Evolutionary conservation across 345 rosid species (phyloP).

Genomic region (Lenwebbia sp.): DNA sequence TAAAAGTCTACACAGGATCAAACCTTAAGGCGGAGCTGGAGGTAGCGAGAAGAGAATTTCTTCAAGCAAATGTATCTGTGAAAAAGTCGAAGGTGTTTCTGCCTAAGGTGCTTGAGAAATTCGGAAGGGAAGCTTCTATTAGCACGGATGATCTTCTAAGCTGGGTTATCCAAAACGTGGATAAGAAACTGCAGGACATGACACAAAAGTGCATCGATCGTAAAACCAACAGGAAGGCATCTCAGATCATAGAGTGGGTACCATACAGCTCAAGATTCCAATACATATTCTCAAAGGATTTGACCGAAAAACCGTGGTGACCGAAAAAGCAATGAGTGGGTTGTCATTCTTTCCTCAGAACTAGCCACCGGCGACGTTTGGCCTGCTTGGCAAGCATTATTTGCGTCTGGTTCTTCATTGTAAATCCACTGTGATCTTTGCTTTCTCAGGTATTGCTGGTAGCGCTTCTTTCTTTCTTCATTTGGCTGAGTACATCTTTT

Average conservation of each 20-base stretch:
- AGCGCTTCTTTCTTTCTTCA: background rate
- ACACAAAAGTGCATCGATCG: constrained; percentile 42
- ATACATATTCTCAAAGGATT: constrained; percentile 60
- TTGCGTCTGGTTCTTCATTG: background rate
- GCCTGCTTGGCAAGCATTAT: background rate
- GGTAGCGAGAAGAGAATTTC: constrained; percentile 60
- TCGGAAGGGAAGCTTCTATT: constrained; percentile 54
- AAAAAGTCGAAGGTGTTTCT: constrained; percentile 55
- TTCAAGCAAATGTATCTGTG: constrained; percentile 41
- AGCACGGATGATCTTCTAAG: constrained; percentile 43
- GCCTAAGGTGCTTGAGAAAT: constrained; percentile 64
- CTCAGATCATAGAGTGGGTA: constrained; percentile 62
- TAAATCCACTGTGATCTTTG: background rate
- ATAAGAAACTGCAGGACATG: constrained; percentile 46
- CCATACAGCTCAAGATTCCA: constrained; percentile 68
- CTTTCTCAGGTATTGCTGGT: background rate
- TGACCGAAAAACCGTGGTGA: constrained; percentile 53
- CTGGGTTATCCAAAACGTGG: constrained; percentile 49
- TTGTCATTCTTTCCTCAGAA: background rate
- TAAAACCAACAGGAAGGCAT: constrained; percentile 38
- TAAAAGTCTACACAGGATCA: constrained; percentile 59
- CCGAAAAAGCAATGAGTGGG: constrained; percentile 1
- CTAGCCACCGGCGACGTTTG: background rate
- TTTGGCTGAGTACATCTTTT: background rate
- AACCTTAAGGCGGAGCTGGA: constrained; percentile 55